Evolutionary conservation across 2,329 filamentous ascomycete genomes (phyloP), one percentile per base, ranked within the genome.

Genomic region (Fusarium piperis): DNA sequence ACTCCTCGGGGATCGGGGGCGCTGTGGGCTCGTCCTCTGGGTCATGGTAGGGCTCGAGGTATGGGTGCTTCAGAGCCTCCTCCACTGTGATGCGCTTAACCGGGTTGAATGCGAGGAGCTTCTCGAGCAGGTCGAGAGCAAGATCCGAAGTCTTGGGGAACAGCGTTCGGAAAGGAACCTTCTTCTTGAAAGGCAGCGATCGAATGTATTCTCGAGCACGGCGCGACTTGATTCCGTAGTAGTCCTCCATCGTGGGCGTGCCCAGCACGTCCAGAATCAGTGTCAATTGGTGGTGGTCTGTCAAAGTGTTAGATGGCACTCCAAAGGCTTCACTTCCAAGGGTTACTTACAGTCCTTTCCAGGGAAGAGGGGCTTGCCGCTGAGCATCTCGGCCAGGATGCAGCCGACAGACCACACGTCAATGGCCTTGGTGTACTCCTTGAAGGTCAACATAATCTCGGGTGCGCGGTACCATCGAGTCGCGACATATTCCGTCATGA

Each of bases 401-500:
- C 96, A 99, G 64, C 96, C 96, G 58, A 99, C 96, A 78, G 95
- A 98, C 96, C 96, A 99, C 12, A 99, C 95, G 79, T 99, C 96
- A 79, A 99, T 99, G 46, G 96, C 96, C 85, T 98, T 99, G 77
- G 96, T 99, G 85, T 99, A 99, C 84, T 99, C 96, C 86, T 99
- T 98, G 88, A 98, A 99, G 13, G 96, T 99, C 85, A 99, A 92
- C 96, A 99, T 99, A 82, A 99, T 99, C 82, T 99, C 96, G 4
- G 96, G 96, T 7, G 96, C 96, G 83, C 96, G 94, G 84, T 99
- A 99, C 96, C 96, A 99, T 78, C 96, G 92, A 52, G 96, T 99
- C 58, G 96, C 96, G 64, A 99, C 96, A 81, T 99, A 99, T 97
- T 99, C 96, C 16, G 96, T 99, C 96, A 99, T 99, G 89, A 99